These are phyloP conservation scores for Alternaria dauci DNA, from an alignment of 2,329 filamentous ascomycete species.

Conservation along the genomic window DNA sequence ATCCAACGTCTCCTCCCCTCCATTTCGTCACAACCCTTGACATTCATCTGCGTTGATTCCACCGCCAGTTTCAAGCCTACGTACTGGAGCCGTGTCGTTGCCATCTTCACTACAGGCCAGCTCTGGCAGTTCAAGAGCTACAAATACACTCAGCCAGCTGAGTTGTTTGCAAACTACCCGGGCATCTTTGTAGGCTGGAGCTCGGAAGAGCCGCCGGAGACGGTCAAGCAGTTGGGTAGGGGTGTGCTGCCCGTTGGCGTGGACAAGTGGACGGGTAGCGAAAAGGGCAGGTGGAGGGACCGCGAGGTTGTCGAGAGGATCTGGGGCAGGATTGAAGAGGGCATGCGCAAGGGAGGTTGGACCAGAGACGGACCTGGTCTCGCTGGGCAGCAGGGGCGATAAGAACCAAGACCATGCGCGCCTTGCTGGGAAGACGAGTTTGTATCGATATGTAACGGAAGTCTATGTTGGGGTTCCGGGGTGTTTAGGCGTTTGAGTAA, in stretches of 20 bases:
- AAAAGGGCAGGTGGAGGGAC: conserved; percentile 76
- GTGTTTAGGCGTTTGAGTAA: conserved; percentile 20
- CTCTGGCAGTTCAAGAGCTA: conserved; percentile 99
- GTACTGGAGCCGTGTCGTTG: conserved; percentile 95
- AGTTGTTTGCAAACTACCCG: conserved; percentile 87
- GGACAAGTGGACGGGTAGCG: conserved; percentile 76
- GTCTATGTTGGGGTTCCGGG: conserved; percentile 3
- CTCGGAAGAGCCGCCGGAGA: conserved; percentile 79
- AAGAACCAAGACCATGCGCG: not conserved
- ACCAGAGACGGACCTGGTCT: conserved; percentile 70
- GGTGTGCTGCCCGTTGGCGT: conserved; percentile 80
- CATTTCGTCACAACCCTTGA: conserved; percentile 74
- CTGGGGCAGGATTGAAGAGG: conserved; percentile 87
- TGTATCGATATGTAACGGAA: conserved; percentile 2
- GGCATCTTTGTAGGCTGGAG: conserved; percentile 93
- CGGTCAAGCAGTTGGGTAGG: conserved; percentile 84
- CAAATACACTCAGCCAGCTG: conserved; percentile 89
- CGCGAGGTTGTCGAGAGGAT: conserved; percentile 91
- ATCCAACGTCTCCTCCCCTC: conserved; percentile 78
- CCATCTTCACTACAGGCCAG: conserved; percentile 96
- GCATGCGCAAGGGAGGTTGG: conserved; percentile 89
- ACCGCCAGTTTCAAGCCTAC: conserved; percentile 96
- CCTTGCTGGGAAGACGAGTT: conserved; percentile 10
- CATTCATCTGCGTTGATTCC: conserved; percentile 94
- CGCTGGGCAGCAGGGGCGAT: conserved; percentile 33